These are phyloP conservation scores for Xylariomycetidae sp. DNA, from an alignment of 2,329 filamentous ascomycete species.

Conservation along the genomic window DNA sequence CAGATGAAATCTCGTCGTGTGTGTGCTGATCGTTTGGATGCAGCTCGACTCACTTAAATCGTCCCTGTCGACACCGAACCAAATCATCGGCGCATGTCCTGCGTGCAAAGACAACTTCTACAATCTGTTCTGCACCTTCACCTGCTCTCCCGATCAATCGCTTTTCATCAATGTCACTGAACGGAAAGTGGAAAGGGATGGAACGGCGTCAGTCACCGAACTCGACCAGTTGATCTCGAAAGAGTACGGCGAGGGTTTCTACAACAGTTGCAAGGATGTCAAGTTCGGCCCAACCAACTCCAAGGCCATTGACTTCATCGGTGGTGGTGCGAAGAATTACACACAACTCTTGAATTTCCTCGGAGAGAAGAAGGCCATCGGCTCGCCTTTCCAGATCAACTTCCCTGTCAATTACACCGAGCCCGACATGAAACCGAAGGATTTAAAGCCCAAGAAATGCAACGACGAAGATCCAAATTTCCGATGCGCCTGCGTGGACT, in stretches of 20 bases:
- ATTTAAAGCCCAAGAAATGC: conserved; percentile 76
- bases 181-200: conserved; percentile 58
- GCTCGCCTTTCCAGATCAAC: conserved; percentile 98
- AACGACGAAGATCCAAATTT: conserved; percentile 84
- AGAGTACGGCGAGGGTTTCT: conserved; percentile 82
- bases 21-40: too few species aligned
- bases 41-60: conserved; percentile 75
- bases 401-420: conserved; percentile 65
- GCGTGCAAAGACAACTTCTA: conserved; percentile 99
- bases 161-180: conserved; percentile 92
- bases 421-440: conserved; percentile 64
- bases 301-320: conserved; percentile 92
- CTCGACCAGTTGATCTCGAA: conserved; percentile 85
- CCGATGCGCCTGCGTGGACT: conserved; percentile 91
- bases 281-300: conserved; percentile 95
- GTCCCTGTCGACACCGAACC: conserved; percentile 81
- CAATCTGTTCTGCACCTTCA: conserved; percentile 97
- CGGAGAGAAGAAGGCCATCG: conserved; percentile 83
- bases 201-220: conserved; percentile 67
- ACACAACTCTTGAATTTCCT: conserved; percentile 84
- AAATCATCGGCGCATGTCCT: conserved; percentile 87
- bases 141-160: conserved; percentile 94
- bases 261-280: conserved; percentile 96
- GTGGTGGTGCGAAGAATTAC: conserved; percentile 89
- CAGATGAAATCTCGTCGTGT: too few species aligned